phyloP scores from a whole-genome alignment of 768 basidiomycete genomes.

The Russula vinacea region DNA sequence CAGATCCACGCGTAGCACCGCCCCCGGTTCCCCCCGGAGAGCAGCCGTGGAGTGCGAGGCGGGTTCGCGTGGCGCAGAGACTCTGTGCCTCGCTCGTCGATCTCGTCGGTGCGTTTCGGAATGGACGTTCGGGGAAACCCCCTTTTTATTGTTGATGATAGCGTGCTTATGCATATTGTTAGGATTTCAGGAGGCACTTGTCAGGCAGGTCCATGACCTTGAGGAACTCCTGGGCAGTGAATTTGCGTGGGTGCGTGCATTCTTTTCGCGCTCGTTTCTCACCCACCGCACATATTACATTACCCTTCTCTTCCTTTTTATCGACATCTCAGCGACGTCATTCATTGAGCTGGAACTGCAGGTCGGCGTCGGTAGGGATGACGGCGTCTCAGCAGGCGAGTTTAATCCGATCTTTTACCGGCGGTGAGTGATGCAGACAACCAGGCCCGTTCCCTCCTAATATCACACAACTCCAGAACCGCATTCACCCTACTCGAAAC shows the following conservation, averaged over 20 bases:
- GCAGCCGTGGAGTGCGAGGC: slow-evolving; percentile 53
- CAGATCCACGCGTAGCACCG: slow-evolving; percentile 42
- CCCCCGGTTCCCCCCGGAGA: slow-evolving; percentile 41
- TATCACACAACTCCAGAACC: slow-evolving; percentile 31
- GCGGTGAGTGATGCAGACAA: slow-evolving; percentile 35
- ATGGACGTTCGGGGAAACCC: neutral
- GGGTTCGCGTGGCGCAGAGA: slow-evolving; percentile 49
- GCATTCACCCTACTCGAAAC: slow-evolving; percentile 40
- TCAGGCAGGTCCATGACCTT: slow-evolving; percentile 56
- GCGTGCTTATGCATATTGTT: neutral
- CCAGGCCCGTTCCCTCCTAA: neutral
- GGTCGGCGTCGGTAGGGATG: slow-evolving; percentile 63
- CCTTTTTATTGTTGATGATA: neutral
- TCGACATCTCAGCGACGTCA: neutral
- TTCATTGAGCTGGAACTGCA: slow-evolving; percentile 26
- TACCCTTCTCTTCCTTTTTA: neutral
- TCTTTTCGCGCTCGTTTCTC: neutral
- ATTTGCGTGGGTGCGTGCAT: slow-evolving; percentile 53
- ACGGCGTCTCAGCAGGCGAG: slow-evolving; percentile 54
- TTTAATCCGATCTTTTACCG: slow-evolving; percentile 63
- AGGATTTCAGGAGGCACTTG: slow-evolving; percentile 55
- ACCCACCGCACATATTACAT: neutral
- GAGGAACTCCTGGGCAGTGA: slow-evolving; percentile 50
- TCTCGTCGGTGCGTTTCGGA: slow-evolving; percentile 39
- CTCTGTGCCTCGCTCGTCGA: slow-evolving; percentile 42